Evolutionary conservation across 257 asterid species (phyloP).

Genomic region (Salvia hispanica): DNA sequence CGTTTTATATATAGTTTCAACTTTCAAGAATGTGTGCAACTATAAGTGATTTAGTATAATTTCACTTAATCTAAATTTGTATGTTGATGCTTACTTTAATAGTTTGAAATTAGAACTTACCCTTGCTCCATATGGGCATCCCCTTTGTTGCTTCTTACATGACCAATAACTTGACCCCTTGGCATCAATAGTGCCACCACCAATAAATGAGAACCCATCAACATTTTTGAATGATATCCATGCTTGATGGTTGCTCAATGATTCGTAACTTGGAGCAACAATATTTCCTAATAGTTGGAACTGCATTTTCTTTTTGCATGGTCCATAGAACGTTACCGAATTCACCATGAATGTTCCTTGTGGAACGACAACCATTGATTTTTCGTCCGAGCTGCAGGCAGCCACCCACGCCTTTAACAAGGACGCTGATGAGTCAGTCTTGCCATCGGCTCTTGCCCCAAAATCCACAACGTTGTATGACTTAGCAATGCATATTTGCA

Average conservation of each 20-base stretch:
- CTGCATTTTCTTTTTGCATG: background rate
- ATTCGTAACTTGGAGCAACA: background rate
- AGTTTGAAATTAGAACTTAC: background rate
- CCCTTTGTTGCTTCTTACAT: background rate
- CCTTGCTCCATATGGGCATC: too few relatives aligned
- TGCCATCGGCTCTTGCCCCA: background rate
- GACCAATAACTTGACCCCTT: constrained; percentile 8
- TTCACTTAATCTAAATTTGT: too few relatives aligned
- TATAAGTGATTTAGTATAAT: too few relatives aligned
- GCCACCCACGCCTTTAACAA: background rate
- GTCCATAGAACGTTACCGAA: background rate
- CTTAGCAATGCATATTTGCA: background rate
- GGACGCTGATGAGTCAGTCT: constrained; percentile 7
- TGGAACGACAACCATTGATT: background rate
- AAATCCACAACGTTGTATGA: background rate
- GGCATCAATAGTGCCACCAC: constrained; percentile 4
- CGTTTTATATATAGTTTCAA: too few relatives aligned
- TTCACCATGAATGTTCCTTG: background rate
- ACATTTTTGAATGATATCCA: background rate
- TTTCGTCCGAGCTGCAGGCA: background rate
- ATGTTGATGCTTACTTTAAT: too few relatives aligned
- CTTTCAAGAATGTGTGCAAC: background rate
- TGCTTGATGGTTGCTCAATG: background rate
- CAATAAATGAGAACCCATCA: background rate
- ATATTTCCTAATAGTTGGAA: background rate